Evolutionary conservation across 345 rosid genomes (phyloP).

Genomic region (Eucalyptus cloeziana): DNA sequence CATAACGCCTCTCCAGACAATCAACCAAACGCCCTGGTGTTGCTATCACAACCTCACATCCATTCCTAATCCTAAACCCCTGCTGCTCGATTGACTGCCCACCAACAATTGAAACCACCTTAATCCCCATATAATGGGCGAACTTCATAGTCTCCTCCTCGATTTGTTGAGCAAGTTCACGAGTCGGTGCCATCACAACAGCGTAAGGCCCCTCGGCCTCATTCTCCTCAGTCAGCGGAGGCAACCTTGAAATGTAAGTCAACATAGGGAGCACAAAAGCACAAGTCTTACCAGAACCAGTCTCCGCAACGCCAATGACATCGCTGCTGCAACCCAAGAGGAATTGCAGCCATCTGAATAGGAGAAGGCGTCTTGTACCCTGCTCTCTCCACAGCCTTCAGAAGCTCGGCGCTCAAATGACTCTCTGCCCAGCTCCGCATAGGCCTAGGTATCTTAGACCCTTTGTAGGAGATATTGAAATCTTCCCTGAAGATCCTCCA

Average conservation of each 20-base stretch:
- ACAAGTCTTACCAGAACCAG: conserved; percentile 96
- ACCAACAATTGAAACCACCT: conserved; percentile 90
- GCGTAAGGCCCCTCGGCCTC: conserved; percentile 95
- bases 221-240: conserved; percentile 71
- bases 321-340: conserved; percentile 88
- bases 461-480: conserved; percentile 82
- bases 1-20: conserved; percentile 89
- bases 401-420: conserved; percentile 44
- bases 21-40: conserved; percentile 88
- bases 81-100: conserved; percentile 95
- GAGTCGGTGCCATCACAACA: conserved; percentile 88
- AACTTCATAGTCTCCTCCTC: conserved; percentile 90
- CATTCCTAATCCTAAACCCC: conserved; percentile 80
- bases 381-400: conserved; percentile 84
- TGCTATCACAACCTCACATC: conserved; percentile 93
- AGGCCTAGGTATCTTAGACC: conserved; percentile 87
- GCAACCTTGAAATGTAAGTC: conserved; percentile 77
- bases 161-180: conserved; percentile 93
- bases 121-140: conserved; percentile 77
- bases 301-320: conserved; percentile 92
- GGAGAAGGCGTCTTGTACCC: conserved; percentile 86
- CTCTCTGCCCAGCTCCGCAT: conserved; percentile 97
- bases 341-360: conserved; percentile 91
- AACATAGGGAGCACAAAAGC: conserved; percentile 96
- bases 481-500: conserved; percentile 97